Evolutionary conservation across 1,284 basidiomycete genomes (phyloP).

Genomic region (Polyporus tsugae): DNA sequence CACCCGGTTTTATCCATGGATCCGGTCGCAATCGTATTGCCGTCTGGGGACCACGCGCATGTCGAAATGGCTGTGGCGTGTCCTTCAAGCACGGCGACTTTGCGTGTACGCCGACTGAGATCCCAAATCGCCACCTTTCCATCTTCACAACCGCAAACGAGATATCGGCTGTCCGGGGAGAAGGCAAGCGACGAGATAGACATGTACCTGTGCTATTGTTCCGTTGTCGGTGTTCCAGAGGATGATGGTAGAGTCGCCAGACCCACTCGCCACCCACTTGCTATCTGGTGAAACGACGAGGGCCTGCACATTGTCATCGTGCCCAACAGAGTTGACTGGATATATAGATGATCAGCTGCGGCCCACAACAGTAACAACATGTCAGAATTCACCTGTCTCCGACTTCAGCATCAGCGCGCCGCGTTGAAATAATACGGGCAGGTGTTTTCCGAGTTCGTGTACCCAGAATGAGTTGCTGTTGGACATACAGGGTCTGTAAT

Average conservation of each 20-base stretch:
- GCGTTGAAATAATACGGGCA: too few relatives aligned
- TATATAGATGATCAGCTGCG: too few relatives aligned
- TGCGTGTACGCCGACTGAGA: background rate
- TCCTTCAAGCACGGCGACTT: background rate
- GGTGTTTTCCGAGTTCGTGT: too few relatives aligned
- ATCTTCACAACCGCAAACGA: background rate
- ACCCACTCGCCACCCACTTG: background rate
- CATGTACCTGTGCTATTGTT: background rate
- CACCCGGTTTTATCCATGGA: background rate
- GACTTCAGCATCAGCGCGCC: too few relatives aligned
- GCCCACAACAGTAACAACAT: too few relatives aligned
- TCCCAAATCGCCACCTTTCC: background rate
- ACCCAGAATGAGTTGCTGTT: too few relatives aligned
- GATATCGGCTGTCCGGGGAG: background rate
- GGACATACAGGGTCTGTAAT: too few relatives aligned
- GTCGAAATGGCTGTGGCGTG: background rate
- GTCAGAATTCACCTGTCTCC: background rate
- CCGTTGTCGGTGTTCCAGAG: background rate
- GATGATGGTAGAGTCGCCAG: background rate
- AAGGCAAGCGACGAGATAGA: background rate
- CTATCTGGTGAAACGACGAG: background rate
- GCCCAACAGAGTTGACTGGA: too few relatives aligned
- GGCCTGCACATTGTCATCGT: background rate
- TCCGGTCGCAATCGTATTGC: background rate
- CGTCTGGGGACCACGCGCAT: conserved; percentile 5